Percentiles rank a stretch among this genome's conserved stretches.
Conservation (phyloP, 2,329 filamentous ascomycete genomes). For the Penicillium sp. region DNA sequence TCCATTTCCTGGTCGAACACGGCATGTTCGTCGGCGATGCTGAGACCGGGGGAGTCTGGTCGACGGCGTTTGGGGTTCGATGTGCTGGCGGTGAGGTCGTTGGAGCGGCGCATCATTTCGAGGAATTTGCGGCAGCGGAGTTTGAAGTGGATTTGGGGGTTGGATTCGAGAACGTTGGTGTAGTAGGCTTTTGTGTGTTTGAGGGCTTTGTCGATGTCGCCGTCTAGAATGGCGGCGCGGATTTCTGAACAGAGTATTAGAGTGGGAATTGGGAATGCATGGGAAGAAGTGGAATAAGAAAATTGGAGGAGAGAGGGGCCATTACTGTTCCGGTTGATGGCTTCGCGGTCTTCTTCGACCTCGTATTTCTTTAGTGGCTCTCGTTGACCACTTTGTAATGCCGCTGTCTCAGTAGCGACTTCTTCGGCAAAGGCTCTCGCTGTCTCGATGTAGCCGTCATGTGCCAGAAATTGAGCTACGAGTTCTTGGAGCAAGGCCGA, state of each 20-base stretch:
- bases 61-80: conserved; percentile 46
- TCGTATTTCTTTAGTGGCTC: conserved; percentile 64
- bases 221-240: conserved; percentile 82
- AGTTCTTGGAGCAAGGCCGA: conserved; percentile 80
- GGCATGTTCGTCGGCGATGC: conserved; percentile 50
- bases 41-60: conserved; percentile 46
- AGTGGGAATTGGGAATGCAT: not conserved
- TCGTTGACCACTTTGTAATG: conserved; percentile 65
- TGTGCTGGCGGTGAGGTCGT: conserved; percentile 60
- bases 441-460: conserved; percentile 95
- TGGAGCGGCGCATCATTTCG: conserved; percentile 83
- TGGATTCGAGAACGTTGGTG: conserved; percentile 76
- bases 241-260: conserved; percentile 65
- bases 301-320: conserved; percentile 13
- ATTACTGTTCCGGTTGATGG: conserved; percentile 83
- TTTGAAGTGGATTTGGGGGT: conserved; percentile 85
- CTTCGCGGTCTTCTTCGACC: conserved; percentile 82
- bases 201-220: conserved; percentile 90
- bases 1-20: conserved; percentile 63
- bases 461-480: conserved; percentile 85
- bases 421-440: conserved; percentile 87
- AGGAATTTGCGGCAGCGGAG: conserved; percentile 91
- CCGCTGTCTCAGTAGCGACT: conserved; percentile 73
- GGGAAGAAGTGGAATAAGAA: not conserved
- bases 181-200: conserved; percentile 80